Evolutionary conservation across 192 early-diverging fungal genomes (phyloP).

Genomic region (Entomortierella beljakovae): DNA sequence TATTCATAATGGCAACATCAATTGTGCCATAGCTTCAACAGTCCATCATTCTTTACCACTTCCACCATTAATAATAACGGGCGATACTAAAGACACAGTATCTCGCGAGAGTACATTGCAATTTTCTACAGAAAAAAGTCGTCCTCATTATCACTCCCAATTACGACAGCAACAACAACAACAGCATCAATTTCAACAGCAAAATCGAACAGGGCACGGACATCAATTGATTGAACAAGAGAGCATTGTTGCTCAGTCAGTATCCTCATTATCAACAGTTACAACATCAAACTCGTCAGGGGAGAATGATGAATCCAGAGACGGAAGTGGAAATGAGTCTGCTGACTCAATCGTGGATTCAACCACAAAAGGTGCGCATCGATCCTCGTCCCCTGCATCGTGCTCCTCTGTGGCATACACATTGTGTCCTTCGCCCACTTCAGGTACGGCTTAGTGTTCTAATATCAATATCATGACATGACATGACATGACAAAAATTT

Average conservation of each 20-base stretch:
- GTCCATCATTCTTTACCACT: constrained; percentile 30
- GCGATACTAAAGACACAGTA: constrained; percentile 5
- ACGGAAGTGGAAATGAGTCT: constrained; percentile 25
- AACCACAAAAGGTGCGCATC: constrained; percentile 25
- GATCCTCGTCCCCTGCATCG: constrained; percentile 37
- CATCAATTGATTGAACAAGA: constrained; percentile 10
- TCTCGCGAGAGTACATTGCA: not conserved
- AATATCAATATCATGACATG: too few relatives aligned
- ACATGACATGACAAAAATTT: not conserved
- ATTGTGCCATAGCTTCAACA: constrained; percentile 32
- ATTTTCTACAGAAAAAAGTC: not conserved
- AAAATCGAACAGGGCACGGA: not conserved
- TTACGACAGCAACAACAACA: constrained; percentile 21
- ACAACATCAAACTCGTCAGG: not conserved
- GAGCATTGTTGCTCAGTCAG: not conserved
- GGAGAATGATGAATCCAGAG: not conserved
- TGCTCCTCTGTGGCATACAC: constrained; percentile 17
- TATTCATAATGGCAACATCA: constrained; percentile 49
- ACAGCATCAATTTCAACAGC: not conserved
- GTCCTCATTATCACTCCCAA: constrained; percentile 11
- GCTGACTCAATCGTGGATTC: constrained; percentile 33
- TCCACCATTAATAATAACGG: constrained; percentile 2
- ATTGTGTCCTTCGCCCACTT: constrained; percentile 35
- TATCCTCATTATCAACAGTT: not conserved
- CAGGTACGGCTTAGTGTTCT: too few relatives aligned